Conservation (phyloP, 306 rosid species). For the Ochetophila trinervis region DNA sequence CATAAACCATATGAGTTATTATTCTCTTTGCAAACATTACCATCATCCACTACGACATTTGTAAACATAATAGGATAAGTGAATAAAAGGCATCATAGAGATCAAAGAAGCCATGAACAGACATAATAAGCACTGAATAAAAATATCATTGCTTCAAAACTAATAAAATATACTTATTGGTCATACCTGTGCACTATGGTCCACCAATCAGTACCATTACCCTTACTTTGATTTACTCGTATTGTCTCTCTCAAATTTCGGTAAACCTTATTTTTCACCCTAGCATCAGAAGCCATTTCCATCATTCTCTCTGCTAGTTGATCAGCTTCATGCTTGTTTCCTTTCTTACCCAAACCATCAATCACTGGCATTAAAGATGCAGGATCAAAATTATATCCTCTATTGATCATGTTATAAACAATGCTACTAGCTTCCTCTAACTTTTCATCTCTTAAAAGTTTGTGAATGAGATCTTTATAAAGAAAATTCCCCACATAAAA, state of each 20-base stretch:
- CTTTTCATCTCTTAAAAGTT: conserved; percentile 66
- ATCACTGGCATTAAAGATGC: conserved; percentile 76
- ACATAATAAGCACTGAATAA: neutral
- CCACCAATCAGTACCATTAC: conserved; percentile 59
- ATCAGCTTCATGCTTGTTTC: conserved; percentile 67
- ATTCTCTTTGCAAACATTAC: too few relatives aligned
- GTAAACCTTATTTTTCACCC: conserved; percentile 34
- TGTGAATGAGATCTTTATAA: conserved; percentile 65
- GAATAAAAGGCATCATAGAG: neutral
- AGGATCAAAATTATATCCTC: conserved; percentile 62
- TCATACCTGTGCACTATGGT: conserved; percentile 74
- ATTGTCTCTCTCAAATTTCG: conserved; percentile 27
- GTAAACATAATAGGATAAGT: too few relatives aligned
- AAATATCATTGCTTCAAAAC: conserved; percentile 2
- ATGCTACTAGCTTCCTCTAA: conserved; percentile 65
- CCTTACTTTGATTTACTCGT: conserved; percentile 34
- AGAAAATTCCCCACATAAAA: conserved; percentile 57
- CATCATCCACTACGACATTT: too few relatives aligned
- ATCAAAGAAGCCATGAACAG: conserved; percentile 4
- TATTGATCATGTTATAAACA: conserved; percentile 58
- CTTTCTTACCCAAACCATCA: conserved; percentile 74
- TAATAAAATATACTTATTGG: conserved; percentile 7
- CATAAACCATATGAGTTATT: too few relatives aligned
- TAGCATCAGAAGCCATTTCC: conserved; percentile 65
- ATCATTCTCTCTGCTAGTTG: conserved; percentile 73